phyloP scores from a whole-genome alignment of 2,329 filamentous ascomycete genomes.

The Xylariaceae sp. region DNA sequence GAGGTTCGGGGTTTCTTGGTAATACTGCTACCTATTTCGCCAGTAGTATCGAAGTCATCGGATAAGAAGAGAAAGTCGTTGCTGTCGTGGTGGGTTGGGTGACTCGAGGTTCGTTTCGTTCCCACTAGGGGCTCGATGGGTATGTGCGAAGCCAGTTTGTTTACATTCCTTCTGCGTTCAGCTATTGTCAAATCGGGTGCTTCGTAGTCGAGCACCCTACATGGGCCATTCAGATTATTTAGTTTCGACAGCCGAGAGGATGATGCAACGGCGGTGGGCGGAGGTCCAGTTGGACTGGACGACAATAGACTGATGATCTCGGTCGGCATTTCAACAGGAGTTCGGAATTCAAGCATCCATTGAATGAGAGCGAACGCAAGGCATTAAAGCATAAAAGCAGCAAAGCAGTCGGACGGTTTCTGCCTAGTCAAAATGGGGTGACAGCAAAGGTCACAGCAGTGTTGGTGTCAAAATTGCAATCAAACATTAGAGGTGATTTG shows the following conservation, averaged over 20 bases:
- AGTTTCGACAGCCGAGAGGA: constrained; percentile 12
- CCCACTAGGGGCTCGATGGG: constrained; percentile 1
- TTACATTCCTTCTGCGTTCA: constrained; percentile 5
- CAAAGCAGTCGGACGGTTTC: too few relatives aligned
- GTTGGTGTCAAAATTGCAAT: background rate
- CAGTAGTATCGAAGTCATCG: constrained; percentile 51
- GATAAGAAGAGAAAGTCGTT: constrained; percentile 44
- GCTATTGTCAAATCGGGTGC: constrained; percentile 8
- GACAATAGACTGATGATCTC: constrained; percentile 46
- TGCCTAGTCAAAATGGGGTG: too few relatives aligned
- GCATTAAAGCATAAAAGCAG: too few relatives aligned
- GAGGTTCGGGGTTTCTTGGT: constrained; percentile 31
- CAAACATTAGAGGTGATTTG: background rate
- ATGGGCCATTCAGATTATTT: constrained; percentile 9
- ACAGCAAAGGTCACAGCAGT: too few relatives aligned
- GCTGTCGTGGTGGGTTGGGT: constrained; percentile 17
- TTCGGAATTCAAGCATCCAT: too few relatives aligned
- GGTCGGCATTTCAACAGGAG: constrained; percentile 43
- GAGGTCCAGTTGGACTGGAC: constrained; percentile 37
- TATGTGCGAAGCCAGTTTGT: background rate
- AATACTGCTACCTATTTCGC: constrained; percentile 43
- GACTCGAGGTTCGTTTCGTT: constrained; percentile 27
- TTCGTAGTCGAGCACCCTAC: constrained; percentile 24
- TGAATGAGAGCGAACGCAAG: too few relatives aligned
- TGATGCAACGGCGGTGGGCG: constrained; percentile 8